A percentile compares a stretch with the other conserved stretches of the same genome.
These are phyloP conservation scores for Conringia planisiliqua DNA, from an alignment of 345 rosid genomes.

Conservation along the genomic window DNA sequence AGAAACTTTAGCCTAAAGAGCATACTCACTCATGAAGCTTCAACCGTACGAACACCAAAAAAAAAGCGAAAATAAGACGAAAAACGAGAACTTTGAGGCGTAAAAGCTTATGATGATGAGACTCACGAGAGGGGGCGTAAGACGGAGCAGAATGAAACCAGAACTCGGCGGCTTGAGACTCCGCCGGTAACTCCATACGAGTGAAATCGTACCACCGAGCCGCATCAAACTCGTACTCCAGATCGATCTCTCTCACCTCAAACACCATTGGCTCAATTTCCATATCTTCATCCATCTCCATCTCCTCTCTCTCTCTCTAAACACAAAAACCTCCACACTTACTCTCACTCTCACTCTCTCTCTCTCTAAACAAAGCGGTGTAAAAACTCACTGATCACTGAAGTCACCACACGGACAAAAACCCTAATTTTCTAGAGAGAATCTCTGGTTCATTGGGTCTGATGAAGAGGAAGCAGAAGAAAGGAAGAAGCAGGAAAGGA, in stretches of 20 bases:
- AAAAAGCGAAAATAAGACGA: neutral
- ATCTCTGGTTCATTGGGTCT: constrained; percentile 25
- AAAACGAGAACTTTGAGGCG: neutral
- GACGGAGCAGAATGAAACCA: constrained; percentile 75
- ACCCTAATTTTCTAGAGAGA: constrained; percentile 36
- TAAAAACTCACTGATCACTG: too few relatives aligned
- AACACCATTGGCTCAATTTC: constrained; percentile 56
- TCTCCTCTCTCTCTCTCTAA: constrained; percentile 16
- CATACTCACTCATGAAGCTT: neutral
- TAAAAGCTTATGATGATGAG: neutral
- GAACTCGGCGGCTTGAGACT: constrained; percentile 63
- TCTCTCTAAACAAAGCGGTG: too few relatives aligned
- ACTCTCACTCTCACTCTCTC: neutral
- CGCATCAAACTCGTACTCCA: constrained; percentile 91
- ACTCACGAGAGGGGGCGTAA: constrained; percentile 92
- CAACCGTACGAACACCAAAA: neutral
- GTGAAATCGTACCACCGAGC: constrained; percentile 77
- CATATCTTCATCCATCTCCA: constrained; percentile 53
- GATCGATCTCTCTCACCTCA: constrained; percentile 68
- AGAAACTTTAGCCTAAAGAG: neutral
- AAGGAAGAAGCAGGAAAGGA: neutral
- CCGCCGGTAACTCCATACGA: constrained; percentile 56
- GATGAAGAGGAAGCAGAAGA: constrained; percentile 11
- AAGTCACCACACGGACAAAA: constrained; percentile 13
- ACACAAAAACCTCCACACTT: constrained; percentile 7